Evolutionary conservation across 257 asterid genomes (phyloP), one percentile per base, ranked within the genome.

Genomic region (Ilex aquifolium): DNA sequence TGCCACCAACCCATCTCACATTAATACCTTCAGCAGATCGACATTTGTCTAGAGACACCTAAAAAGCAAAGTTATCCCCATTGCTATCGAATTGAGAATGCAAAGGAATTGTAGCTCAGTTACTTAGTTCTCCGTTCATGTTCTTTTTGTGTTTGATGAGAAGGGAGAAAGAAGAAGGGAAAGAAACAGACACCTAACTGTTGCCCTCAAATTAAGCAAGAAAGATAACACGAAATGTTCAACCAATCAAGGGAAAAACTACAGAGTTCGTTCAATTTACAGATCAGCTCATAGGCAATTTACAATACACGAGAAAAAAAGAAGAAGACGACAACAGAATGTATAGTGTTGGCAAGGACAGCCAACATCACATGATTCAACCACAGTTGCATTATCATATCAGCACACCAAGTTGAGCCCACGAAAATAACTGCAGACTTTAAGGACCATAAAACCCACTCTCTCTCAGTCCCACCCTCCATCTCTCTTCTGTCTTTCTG

Each of bases 331-430:
- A 72, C 84, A 64, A 42, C 62, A 68, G 69, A 56, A 76, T 74
- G 82, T 21, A 21, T 21, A 21, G 0, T 21, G 27, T 21, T 62
- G 83, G 65, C 57, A 64, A 21, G 27, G 59, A 69, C 65, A 75
- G 65, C 72, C 77, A 71, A 76, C 69, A 66, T 74, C 77, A 82
- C 87, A 79, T 85, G 94, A 79, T 62, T 69, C 76, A 78, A 75
- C 75, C 50, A 69, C 70, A 76, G 68, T 69, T 68, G 77, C 70
- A 69, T 56, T 72, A 71, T 71, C 81, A 82, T 68, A 83, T 76
- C 80, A 82, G 62, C 88, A 61, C 73, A 72, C 72, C 84, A 69
- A 71, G n/a, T 65, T 67, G 77, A 68, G 79, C 88, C 89, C 91
- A 78, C 88, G 27, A 56, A 72, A 84, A 72, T 82, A 66, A 79